Conservation (phyloP, 2,329 filamentous ascomycete genomes). For the Exserohilum turcica region DNA sequence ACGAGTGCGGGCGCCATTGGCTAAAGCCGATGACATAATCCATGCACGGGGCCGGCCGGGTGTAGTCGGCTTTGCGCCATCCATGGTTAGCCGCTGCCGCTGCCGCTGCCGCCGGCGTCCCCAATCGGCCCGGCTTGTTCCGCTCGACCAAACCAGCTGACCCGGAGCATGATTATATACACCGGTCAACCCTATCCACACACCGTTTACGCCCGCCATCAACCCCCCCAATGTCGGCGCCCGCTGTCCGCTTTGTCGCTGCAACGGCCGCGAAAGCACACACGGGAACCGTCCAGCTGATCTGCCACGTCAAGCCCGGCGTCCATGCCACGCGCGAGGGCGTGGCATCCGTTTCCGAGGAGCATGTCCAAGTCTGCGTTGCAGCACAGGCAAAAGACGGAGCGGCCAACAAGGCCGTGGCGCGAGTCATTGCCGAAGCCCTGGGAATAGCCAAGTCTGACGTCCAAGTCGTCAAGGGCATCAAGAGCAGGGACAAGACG, state of each 20-base stretch:
- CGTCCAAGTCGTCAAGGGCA: slow-evolving; percentile 65
- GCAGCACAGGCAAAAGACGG: slow-evolving; percentile 68
- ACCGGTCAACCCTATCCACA: neutral
- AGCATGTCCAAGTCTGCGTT: slow-evolving; percentile 68
- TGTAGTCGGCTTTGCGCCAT: slow-evolving; percentile 15
- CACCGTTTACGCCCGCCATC: neutral
- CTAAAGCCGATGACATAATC: neutral
- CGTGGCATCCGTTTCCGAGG: slow-evolving; percentile 61
- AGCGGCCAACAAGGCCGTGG: slow-evolving; percentile 71
- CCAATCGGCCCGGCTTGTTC: neutral
- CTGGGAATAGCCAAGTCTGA: slow-evolving; percentile 68
- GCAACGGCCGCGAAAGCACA: slow-evolving; percentile 25
- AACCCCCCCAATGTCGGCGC: slow-evolving; percentile 8
- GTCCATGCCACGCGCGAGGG: slow-evolving; percentile 67
- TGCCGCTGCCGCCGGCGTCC: neutral
- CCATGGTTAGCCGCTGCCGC: neutral
- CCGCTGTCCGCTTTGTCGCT: slow-evolving; percentile 38
- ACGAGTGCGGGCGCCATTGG: slow-evolving; percentile 2
- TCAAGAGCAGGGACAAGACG: slow-evolving; percentile 69
- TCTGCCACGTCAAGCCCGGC: slow-evolving; percentile 71
- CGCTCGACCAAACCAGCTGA: slow-evolving; percentile 17
- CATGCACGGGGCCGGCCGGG: slow-evolving; percentile 6
- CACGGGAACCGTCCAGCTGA: slow-evolving; percentile 57
- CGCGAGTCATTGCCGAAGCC: slow-evolving; percentile 65
- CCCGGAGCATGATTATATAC: slow-evolving; percentile 4